Conservation (phyloP, 345 rosid species). For the Excoecaria agallocha region DNA sequence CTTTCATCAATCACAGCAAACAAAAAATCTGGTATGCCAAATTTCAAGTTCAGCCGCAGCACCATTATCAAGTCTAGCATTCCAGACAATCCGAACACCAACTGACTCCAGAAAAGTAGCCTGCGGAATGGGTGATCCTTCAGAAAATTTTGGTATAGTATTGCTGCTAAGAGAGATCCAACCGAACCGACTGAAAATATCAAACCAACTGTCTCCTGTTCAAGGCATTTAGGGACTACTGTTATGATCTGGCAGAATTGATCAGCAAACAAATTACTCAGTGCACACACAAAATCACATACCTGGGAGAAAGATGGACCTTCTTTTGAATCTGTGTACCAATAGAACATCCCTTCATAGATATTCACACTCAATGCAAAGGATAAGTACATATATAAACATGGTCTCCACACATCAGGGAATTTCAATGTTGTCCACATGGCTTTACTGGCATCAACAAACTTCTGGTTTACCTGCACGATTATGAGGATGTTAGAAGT, state of each 20-base stretch:
- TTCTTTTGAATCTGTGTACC: conserved; percentile 71
- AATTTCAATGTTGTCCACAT: conserved; percentile 80
- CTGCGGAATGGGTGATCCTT: conserved; percentile 71
- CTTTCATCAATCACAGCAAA: conserved; percentile 69
- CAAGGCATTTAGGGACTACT: neutral
- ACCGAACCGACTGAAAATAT: conserved; percentile 76
- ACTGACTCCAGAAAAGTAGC: conserved; percentile 77
- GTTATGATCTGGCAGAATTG: neutral
- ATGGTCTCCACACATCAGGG: conserved; percentile 82
- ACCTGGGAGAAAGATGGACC: conserved; percentile 91
- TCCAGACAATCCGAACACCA: conserved; percentile 71
- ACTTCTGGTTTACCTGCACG: conserved; percentile 61
- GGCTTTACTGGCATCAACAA: conserved; percentile 66
- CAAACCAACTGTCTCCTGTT: conserved; percentile 84
- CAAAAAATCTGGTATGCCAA: conserved; percentile 69
- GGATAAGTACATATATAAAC: conserved; percentile 82
- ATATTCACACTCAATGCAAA: conserved; percentile 68
- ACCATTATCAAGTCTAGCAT: conserved; percentile 87
- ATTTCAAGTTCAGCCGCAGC: conserved; percentile 57
- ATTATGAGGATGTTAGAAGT: conserved; percentile 9
- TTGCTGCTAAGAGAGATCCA: conserved; percentile 82
- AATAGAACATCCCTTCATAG: conserved; percentile 87
- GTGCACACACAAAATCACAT: conserved; percentile 14
- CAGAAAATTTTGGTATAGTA: conserved; percentile 62
- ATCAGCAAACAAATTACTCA: neutral